phyloP scores from a whole-genome alignment of 2,329 filamentous ascomycete genomes.

The Pseudocercospora eumusae region DNA sequence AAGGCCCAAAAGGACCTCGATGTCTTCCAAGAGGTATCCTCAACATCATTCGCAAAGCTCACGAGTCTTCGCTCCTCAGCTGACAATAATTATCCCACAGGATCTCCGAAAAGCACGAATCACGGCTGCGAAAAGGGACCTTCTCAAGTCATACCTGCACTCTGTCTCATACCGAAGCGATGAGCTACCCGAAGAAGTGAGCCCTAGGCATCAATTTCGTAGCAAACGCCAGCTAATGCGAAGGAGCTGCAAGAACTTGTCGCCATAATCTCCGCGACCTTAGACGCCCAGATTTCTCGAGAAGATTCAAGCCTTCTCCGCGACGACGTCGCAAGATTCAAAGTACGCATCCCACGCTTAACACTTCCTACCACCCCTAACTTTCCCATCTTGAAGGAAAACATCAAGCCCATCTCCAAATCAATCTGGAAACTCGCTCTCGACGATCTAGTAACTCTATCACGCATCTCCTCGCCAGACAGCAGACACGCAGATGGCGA shows the following conservation, averaged over 20 bases:
- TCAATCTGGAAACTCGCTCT: conserved; percentile 41
- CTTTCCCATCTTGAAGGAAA: conserved; percentile 31
- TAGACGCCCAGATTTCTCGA: conserved; percentile 40
- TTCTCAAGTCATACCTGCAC: conserved; percentile 42
- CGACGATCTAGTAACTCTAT: conserved; percentile 38
- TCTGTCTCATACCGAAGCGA: conserved; percentile 40
- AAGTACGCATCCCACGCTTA: conserved; percentile 19
- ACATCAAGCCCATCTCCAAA: conserved; percentile 41
- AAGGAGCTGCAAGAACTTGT: conserved; percentile 45
- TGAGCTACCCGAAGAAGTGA: conserved; percentile 45
- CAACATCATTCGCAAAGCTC: background rate
- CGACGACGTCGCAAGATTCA: conserved; percentile 45
- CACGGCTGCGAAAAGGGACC: conserved; percentile 37
- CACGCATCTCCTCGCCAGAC: conserved; percentile 33
- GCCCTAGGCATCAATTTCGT: background rate
- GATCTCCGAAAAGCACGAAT: conserved; percentile 42
- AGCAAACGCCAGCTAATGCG: background rate
- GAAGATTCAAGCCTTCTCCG: conserved; percentile 45
- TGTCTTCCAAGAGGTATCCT: conserved; percentile 42
- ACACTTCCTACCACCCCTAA: background rate
- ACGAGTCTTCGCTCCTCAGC: background rate
- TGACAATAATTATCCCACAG: conserved; percentile 29
- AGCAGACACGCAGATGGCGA: conserved; percentile 12
- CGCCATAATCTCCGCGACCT: conserved; percentile 45
- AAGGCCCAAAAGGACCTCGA: conserved; percentile 46